These are phyloP conservation scores for Wickerhamomyces chaumierensis DNA, from an alignment of 805 yeast species.

Conservation along the genomic window DNA sequence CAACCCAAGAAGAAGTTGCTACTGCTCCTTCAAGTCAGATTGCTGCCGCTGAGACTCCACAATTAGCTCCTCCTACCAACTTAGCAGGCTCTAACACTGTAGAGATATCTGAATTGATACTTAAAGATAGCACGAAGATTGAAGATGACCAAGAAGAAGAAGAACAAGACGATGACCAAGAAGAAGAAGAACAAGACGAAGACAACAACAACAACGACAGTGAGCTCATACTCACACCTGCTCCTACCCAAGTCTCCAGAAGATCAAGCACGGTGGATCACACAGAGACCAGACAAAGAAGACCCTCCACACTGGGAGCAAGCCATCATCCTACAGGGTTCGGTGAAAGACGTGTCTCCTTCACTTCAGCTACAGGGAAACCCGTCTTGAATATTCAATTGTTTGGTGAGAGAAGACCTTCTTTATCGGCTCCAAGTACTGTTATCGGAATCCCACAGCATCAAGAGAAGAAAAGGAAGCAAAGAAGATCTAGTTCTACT, in stretches of 20 bases:
- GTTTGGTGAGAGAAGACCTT: not conserved
- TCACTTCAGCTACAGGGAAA: constrained; percentile 4
- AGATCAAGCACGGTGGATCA: constrained; percentile 9
- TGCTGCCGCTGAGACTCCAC: not conserved
- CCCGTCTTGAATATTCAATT: not conserved
- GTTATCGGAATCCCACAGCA: constrained; percentile 8
- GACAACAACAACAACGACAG: constrained; percentile 3
- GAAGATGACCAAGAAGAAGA: constrained; percentile 4
- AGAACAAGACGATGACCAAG: constrained; percentile 9
- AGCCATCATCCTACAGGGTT: constrained; percentile 21
- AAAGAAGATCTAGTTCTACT: not conserved
- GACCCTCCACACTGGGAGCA: constrained; percentile 28
- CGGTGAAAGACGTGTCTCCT: constrained; percentile 7
- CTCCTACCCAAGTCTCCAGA: constrained; percentile 3
- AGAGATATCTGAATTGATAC: not conserved
- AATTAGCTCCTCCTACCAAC: not conserved
- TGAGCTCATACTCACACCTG: constrained; percentile 2
- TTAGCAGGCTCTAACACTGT: not conserved
- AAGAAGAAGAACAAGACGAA: constrained; percentile 5
- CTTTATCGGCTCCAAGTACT: constrained; percentile 1
- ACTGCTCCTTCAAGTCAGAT: no score
- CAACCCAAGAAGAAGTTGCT: no score
- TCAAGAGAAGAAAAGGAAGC: constrained; percentile 2
- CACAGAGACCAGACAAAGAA: constrained; percentile 19
- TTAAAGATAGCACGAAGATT: not conserved